Conservation (phyloP, 2,329 filamentous ascomycete species). For the Alternaria panax region DNA sequence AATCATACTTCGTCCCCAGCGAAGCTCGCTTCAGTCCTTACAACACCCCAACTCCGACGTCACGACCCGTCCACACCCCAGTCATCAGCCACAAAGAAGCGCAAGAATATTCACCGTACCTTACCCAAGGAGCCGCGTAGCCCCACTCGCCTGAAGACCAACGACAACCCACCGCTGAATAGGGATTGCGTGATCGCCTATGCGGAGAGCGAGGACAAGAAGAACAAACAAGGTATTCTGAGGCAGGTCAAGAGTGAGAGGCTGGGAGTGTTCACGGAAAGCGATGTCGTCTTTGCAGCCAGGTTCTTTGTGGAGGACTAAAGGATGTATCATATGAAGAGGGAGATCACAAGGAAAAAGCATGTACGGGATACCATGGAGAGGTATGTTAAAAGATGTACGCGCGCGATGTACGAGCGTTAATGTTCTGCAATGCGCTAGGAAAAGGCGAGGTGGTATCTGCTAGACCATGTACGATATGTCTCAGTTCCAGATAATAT, state of each 20-base stretch:
- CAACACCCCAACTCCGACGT: neutral
- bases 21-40: neutral
- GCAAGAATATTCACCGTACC: conserved; percentile 7
- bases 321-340: neutral
- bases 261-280: conserved; percentile 51
- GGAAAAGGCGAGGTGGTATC: neutral
- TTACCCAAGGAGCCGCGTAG: conserved; percentile 11
- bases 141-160: conserved; percentile 31
- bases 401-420: neutral
- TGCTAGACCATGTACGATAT: neutral
- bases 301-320: conserved; percentile 48
- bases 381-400: neutral
- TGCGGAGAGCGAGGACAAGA: conserved; percentile 33
- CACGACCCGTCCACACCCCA: neutral
- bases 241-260: conserved; percentile 52
- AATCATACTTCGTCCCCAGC: neutral
- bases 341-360: neutral
- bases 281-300: conserved; percentile 52
- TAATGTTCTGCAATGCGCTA: neutral
- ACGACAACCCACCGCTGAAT: conserved; percentile 40
- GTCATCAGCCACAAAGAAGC: conserved; percentile 17
- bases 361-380: neutral
- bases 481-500: too few species aligned
- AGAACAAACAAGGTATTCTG: conserved; percentile 33
- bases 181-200: conserved; percentile 46